These are phyloP conservation scores for Neopestalotiopsis rosae DNA, from an alignment of 2,329 filamentous ascomycete genomes.

Conservation along the genomic window DNA sequence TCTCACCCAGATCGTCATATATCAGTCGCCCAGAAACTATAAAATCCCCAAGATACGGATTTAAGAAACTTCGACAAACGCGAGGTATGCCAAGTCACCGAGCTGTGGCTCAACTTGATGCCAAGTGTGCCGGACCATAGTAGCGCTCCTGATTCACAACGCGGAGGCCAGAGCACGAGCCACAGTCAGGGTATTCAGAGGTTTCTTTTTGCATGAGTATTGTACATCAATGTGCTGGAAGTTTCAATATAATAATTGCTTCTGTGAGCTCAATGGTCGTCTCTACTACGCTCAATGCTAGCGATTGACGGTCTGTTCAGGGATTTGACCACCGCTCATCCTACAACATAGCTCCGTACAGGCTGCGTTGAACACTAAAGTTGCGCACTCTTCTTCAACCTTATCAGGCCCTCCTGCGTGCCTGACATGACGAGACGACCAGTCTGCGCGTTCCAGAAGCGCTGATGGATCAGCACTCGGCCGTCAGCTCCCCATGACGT, in stretches of 20 bases:
- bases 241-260: too few species aligned
- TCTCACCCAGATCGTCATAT: neutral
- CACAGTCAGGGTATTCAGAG: neutral
- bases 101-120: neutral
- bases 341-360: too few species aligned
- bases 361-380: too few species aligned
- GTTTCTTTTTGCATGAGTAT: too few species aligned
- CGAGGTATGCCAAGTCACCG: neutral
- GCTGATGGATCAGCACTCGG: conserved; percentile 20
- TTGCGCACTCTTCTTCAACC: conserved; percentile 9
- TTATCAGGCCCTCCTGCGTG: conserved; percentile 20
- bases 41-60: neutral
- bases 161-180: neutral
- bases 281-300: too few species aligned
- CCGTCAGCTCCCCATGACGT: conserved; percentile 23
- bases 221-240: too few species aligned
- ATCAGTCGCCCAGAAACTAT: neutral
- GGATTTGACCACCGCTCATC: too few species aligned
- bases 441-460: conserved; percentile 5
- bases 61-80: neutral
- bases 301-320: too few species aligned
- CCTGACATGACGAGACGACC: conserved; percentile 19
- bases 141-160: neutral
- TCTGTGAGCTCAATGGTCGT: too few species aligned
- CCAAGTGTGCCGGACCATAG: neutral